A percentile compares a stretch with the other conserved stretches of the same genome.
Evolutionary conservation across 768 basidiomycete species (phyloP).

Genomic region (Lactifluus echinatus): DNA sequence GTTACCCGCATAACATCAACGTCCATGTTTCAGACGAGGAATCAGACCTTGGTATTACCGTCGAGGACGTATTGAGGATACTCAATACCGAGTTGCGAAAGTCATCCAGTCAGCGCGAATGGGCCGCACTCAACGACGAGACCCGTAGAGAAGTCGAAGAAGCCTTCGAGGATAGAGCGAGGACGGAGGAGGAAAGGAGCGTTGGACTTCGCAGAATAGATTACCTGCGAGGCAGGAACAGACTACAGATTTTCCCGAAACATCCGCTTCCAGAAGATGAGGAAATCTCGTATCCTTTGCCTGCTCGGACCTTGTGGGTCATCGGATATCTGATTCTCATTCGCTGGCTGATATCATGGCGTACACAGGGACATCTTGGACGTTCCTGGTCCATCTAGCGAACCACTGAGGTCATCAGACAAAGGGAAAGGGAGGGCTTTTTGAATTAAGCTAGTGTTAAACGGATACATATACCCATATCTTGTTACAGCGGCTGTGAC

Average conservation of each 20-base stretch:
- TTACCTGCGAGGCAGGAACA: slow-evolving; percentile 11
- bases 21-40: slow-evolving; percentile 3
- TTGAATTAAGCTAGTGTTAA: neutral
- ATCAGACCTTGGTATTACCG: slow-evolving; percentile 4
- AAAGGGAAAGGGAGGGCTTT: slow-evolving; percentile 1
- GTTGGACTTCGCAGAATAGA: slow-evolving; percentile 9
- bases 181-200: slow-evolving; percentile 6
- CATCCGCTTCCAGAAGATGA: slow-evolving; percentile 1
- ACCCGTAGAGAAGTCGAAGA: slow-evolving; percentile 7
- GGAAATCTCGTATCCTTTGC: neutral
- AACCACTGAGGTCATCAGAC: neutral
- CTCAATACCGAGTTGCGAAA: slow-evolving; percentile 2
- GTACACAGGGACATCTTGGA: neutral
- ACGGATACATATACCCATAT: neutral
- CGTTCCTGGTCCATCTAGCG: neutral
- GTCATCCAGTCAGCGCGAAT: slow-evolving; percentile 13
- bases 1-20: slow-evolving; percentile 12
- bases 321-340: neutral
- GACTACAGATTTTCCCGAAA: slow-evolving; percentile 11
- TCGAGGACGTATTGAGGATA: slow-evolving; percentile 8
- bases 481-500: neutral
- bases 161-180: slow-evolving; percentile 1
- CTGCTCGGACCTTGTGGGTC: slow-evolving; percentile 8
- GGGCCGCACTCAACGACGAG: slow-evolving; percentile 8
- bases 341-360: neutral